Evolutionary conservation across 2,329 filamentous ascomycete species (phyloP).

Genomic region (Fonsecaea pedrosoi): DNA sequence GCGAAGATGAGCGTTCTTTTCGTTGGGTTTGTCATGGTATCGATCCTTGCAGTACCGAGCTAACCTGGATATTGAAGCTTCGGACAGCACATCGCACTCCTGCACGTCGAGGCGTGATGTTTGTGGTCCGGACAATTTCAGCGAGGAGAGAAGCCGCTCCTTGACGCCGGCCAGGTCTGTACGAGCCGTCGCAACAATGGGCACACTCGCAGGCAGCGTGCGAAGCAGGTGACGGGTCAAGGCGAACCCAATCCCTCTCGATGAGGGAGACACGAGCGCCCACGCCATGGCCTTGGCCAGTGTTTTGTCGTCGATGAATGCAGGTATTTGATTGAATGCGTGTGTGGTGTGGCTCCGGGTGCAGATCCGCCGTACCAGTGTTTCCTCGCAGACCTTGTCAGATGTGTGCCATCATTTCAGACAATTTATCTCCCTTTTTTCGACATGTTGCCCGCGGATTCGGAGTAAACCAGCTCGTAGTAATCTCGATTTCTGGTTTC

Average conservation of each 20-base stretch:
- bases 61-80: constrained; percentile 64
- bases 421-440: no score
- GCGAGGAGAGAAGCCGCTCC: constrained; percentile 56
- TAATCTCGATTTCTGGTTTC: no score
- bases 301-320: not conserved
- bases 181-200: constrained; percentile 67
- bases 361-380: not conserved
- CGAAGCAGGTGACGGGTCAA: constrained; percentile 64
- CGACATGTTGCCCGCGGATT: no score
- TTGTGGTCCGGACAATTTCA: constrained; percentile 28
- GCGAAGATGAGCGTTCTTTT: constrained; percentile 62
- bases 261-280: constrained; percentile 61
- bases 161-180: constrained; percentile 50
- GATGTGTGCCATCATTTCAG: no score
- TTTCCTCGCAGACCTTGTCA: not conserved
- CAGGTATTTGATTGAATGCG: not conserved
- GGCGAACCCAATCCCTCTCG: constrained; percentile 68
- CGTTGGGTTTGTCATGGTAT: constrained; percentile 53
- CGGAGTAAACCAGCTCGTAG: no score
- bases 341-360: not conserved
- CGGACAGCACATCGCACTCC: constrained; percentile 48
- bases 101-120: constrained; percentile 50
- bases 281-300: constrained; percentile 34
- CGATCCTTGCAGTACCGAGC: constrained; percentile 61
- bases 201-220: constrained; percentile 58